phyloP scores from a whole-genome alignment of 768 basidiomycete species.

The Mycena sanguinolenta region DNA sequence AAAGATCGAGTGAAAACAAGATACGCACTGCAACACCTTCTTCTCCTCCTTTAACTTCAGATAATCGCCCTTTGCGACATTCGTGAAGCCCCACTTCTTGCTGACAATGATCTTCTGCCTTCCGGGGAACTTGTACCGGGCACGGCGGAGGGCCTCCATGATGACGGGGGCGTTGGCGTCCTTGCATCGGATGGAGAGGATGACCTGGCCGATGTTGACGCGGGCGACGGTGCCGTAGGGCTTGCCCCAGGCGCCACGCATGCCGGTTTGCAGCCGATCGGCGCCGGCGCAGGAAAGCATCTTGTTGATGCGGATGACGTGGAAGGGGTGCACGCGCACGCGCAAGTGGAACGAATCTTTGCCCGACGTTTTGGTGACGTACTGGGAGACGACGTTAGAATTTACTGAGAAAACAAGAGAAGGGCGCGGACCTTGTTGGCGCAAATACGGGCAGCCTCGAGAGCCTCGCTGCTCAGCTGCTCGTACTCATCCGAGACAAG shows the following conservation, averaged over 20 bases:
- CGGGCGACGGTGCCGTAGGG: conserved; percentile 97
- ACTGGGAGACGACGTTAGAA: conserved; percentile 47
- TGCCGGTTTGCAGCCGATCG: conserved; percentile 96
- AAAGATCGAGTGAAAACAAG: not conserved
- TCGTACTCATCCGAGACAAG: conserved; percentile 99
- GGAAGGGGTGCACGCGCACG: conserved; percentile 98
- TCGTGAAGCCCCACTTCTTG: conserved; percentile 99
- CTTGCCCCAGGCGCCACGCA: conserved; percentile 99
- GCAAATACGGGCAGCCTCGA: conserved; percentile 98
- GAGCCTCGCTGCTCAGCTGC: conserved; percentile 94
- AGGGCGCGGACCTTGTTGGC: conserved; percentile 81
- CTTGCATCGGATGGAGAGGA: conserved; percentile 89
- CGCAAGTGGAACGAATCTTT: conserved; percentile 99
- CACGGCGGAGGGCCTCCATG: conserved; percentile 96
- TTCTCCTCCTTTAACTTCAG: conserved; percentile 90
- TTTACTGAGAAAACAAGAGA: not conserved
- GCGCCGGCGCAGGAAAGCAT: conserved; percentile 99
- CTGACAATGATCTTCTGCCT: conserved; percentile 97
- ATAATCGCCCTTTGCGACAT: conserved; percentile 92
- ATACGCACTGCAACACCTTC: conserved; percentile 81
- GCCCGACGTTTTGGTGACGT: conserved; percentile 96
- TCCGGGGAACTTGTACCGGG: conserved; percentile 99
- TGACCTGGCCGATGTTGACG: conserved; percentile 97
- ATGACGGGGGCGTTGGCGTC: conserved; percentile 89
- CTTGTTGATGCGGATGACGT: conserved; percentile 99